Conservation (phyloP, 768 basidiomycete species). For the Tylopilus sp. region DNA sequence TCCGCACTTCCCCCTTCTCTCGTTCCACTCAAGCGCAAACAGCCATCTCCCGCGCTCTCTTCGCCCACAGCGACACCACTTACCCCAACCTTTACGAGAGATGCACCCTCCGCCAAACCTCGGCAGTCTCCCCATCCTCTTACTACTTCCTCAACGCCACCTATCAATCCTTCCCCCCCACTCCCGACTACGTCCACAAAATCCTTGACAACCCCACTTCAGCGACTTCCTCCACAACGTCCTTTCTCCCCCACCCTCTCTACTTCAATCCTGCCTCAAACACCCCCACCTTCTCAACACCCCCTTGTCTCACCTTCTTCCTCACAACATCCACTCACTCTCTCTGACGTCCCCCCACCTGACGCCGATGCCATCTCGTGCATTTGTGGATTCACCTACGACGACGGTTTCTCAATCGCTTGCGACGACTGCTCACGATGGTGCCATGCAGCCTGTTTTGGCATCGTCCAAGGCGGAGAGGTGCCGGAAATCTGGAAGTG, state of each 20-base stretch:
- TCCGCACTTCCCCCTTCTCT: conserved; percentile 25
- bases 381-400: conserved; percentile 69
- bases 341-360: conserved; percentile 22
- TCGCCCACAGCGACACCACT: conserved; percentile 8
- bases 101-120: conserved; percentile 11
- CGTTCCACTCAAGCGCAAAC: conserved; percentile 43
- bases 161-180: conserved; percentile 6
- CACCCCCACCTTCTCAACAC: conserved; percentile 11
- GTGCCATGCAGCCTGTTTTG: conserved; percentile 82
- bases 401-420: conserved; percentile 83
- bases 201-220: conserved; percentile 10
- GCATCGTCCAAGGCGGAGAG: conserved; percentile 45
- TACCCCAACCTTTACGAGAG: conserved; percentile 1
- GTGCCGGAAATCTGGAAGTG: conserved; percentile 80
- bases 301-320: conserved; percentile 19
- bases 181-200: conserved; percentile 14
- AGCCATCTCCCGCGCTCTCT: conserved; percentile 22
- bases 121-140: conserved; percentile 18
- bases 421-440: conserved; percentile 82
- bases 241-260: conserved; percentile 18
- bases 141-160: conserved; percentile 15
- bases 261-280: conserved; percentile 12
- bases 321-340: conserved; percentile 18
- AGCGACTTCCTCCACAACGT: conserved; percentile 13
- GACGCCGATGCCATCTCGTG: conserved; percentile 57